Evolutionary conservation across 257 asterid genomes (phyloP).

Genomic region (Orobanche coerulescens): DNA sequence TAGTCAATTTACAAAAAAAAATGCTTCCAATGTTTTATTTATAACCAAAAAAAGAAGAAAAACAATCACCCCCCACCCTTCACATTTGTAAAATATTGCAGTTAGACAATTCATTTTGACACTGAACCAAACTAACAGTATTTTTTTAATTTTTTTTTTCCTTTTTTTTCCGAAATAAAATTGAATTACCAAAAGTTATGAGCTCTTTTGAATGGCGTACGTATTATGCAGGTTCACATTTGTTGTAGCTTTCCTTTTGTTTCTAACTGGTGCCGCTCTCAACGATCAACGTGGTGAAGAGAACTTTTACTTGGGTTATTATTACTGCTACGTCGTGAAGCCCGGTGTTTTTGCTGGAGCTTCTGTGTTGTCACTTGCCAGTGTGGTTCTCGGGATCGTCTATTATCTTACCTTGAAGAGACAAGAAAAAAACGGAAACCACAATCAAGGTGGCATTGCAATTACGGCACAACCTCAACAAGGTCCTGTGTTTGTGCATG

Average conservation of each 20-base stretch:
- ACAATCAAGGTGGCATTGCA: conserved; percentile 58
- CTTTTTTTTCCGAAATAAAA: too few species aligned
- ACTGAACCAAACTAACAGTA: too few species aligned
- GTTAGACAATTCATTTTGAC: too few species aligned
- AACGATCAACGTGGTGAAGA: conserved; percentile 81
- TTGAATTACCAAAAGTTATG: too few species aligned
- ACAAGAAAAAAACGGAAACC: too few species aligned
- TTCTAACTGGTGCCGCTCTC: conserved; percentile 89
- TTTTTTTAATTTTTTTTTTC: too few species aligned
- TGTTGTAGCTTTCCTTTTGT: conserved; percentile 68
- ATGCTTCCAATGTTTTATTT: too few species aligned
- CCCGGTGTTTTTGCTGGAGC: conserved; percentile 93
- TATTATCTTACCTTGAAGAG: conserved; percentile 40
- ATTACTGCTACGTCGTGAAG: conserved; percentile 71
- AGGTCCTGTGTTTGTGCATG: conserved; percentile 78
- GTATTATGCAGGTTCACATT: conserved; percentile 69
- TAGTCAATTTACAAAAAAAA: too few species aligned
- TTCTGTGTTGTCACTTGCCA: conserved; percentile 51
- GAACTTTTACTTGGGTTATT: conserved; percentile 53
- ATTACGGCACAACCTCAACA: conserved; percentile 88
- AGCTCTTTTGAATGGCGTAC: too few species aligned
- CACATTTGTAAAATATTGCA: too few species aligned
- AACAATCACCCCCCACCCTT: too few species aligned
- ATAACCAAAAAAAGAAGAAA: too few species aligned
- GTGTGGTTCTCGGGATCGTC: conserved; percentile 49